Conservation (phyloP, 1,139 yeast species). For the Pichia sp. region DNA sequence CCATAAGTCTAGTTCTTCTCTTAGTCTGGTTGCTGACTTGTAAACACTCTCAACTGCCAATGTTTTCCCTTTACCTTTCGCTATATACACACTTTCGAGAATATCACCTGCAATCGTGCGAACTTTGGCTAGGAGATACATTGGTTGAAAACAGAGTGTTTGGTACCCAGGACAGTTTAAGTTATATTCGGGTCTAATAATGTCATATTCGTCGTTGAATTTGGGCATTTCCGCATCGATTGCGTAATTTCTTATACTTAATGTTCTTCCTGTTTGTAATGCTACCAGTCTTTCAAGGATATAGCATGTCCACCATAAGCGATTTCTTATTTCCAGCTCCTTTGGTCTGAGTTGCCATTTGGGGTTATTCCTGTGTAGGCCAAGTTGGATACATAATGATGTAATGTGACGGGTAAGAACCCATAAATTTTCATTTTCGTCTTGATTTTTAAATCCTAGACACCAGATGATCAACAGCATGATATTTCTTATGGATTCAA, state of each 20-base stretch:
- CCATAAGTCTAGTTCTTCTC: conserved; percentile 5
- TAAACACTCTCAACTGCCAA: conserved; percentile 3
- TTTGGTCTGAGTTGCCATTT: not conserved
- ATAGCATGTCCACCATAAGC: conserved; percentile 4
- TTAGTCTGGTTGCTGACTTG: conserved; percentile 1
- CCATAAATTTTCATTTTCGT: conserved; percentile 8
- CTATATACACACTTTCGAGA: conserved; percentile 4
- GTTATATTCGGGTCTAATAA: not conserved
- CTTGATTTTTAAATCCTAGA: not conserved
- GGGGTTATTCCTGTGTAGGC: conserved; percentile 2
- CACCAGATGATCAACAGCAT: conserved; percentile 5
- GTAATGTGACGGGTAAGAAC: conserved; percentile 1
- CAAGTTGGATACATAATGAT: conserved; percentile 5
- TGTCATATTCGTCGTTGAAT: not conserved
- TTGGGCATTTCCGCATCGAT: conserved; percentile 7
- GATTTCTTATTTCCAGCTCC: conserved; percentile 1
- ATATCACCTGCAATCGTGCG: conserved; percentile 4
- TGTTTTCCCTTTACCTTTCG: conserved; percentile 2
- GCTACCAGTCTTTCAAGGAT: not conserved
- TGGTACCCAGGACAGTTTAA: not conserved
- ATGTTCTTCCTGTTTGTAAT: conserved; percentile 3
- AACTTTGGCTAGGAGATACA: conserved; percentile 4
- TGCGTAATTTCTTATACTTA: conserved; percentile 4
- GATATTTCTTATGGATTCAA: conserved; percentile 1
- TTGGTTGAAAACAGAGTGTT: not conserved